phyloP scores from a whole-genome alignment of 2,329 filamentous ascomycete genomes.

The Trichophyton mentagrophytes region DNA sequence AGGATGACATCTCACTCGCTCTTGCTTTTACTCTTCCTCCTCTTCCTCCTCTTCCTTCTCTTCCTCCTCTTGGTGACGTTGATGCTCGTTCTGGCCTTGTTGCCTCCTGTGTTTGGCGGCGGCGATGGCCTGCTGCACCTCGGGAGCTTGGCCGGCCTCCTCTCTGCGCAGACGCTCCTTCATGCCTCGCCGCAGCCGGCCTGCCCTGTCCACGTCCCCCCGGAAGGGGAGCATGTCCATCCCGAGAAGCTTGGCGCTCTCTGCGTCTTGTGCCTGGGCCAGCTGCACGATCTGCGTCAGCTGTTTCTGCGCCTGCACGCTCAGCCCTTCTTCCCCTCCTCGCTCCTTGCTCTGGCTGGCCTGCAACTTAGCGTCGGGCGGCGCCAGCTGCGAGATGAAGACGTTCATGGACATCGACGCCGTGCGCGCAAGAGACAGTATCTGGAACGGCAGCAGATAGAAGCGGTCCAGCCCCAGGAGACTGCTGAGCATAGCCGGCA shows the following conservation, averaged over 20 bases:
- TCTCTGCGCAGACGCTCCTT: constrained; percentile 83
- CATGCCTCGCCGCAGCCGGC: constrained; percentile 56
- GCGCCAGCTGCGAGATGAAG: constrained; percentile 67
- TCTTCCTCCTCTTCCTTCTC: background rate
- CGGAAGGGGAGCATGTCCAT: constrained; percentile 72
- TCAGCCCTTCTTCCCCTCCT: constrained; percentile 25
- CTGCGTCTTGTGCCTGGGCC: constrained; percentile 50
- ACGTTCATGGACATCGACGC: constrained; percentile 68
- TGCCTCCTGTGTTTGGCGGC: constrained; percentile 23
- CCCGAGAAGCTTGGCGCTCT: constrained; percentile 56
- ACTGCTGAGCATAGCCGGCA: constrained; percentile 21
- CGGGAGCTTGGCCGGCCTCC: constrained; percentile 63
- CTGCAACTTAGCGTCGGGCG: constrained; percentile 42
- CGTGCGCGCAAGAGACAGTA: constrained; percentile 62
- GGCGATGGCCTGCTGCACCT: constrained; percentile 67
- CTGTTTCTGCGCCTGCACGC: constrained; percentile 45
- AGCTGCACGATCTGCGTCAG: constrained; percentile 54
- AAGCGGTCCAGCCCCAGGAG: constrained; percentile 36
- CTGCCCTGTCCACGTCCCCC: constrained; percentile 53
- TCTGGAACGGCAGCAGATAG: constrained; percentile 63
- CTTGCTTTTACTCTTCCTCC: background rate
- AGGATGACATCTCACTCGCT: background rate
- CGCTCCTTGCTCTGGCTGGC: constrained; percentile 12
- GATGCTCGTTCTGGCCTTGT: background rate
- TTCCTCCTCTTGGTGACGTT: background rate